These are phyloP conservation scores for Elsinoe ampelina DNA, from an alignment of 2,329 filamentous ascomycete species.

Conservation along the genomic window DNA sequence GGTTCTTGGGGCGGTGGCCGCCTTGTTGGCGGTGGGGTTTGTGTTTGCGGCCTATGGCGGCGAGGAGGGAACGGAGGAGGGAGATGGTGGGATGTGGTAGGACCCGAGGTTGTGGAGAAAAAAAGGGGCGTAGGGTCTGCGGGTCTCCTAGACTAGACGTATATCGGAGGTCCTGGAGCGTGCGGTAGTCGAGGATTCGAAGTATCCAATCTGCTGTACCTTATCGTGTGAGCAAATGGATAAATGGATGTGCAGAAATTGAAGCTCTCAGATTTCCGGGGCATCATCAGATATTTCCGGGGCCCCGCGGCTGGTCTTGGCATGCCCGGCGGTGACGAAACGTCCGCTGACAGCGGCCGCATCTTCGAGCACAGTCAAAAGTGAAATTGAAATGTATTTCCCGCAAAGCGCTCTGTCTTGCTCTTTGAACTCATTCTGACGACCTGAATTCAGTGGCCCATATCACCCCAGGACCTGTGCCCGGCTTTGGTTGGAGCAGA, in stretches of 20 bases:
- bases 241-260: neutral
- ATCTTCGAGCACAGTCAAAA: neutral
- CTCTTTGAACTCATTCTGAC: neutral
- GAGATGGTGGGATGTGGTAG: neutral
- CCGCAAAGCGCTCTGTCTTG: neutral
- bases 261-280: neutral
- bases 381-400: no score
- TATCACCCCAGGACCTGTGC: no score
- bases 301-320: neutral
- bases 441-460: no score
- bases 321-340: neutral
- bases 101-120: no score
- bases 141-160: no score
- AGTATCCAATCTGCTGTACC: no score
- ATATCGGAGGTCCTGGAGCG: no score
- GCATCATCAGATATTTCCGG: neutral
- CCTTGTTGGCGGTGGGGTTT: constrained; percentile 34
- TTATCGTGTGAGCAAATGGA: no score
- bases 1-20: constrained; percentile 21
- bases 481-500: neutral
- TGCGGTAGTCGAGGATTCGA: no score
- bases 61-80: constrained; percentile 12
- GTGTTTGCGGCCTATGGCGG: constrained; percentile 44
- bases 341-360: neutral
- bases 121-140: no score